phyloP scores from a whole-genome alignment of 1,284 basidiomycete genomes.

The Stereum hirsutum region DNA sequence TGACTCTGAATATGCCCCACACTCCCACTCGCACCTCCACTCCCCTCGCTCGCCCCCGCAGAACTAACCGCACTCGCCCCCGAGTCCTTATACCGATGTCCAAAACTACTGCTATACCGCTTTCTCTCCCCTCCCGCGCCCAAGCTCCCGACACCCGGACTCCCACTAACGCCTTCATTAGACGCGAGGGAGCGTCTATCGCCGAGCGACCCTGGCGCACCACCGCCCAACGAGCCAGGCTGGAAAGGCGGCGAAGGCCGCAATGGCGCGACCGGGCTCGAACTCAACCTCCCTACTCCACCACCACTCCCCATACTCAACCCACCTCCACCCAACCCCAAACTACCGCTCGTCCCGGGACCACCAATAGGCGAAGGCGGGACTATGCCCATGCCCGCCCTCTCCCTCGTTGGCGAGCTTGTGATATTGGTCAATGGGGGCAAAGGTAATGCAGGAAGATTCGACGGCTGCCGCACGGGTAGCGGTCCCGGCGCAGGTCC shows the following conservation, averaged over 20 bases:
- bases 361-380: slow-evolving; percentile 34
- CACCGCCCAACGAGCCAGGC: slow-evolving; percentile 35
- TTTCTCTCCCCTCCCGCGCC: slow-evolving; percentile 21
- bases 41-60: slow-evolving; percentile 30
- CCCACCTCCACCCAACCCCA: background rate
- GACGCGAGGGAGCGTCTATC: slow-evolving; percentile 29
- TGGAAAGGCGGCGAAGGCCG: slow-evolving; percentile 35
- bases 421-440: too few relatives aligned
- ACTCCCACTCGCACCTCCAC: slow-evolving; percentile 28
- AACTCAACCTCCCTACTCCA: slow-evolving; percentile 14
- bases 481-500: background rate
- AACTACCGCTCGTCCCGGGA: slow-evolving; percentile 6
- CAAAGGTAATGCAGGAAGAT: slow-evolving; percentile 27
- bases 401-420: too few relatives aligned
- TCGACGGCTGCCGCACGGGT: slow-evolving; percentile 16
- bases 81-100: slow-evolving; percentile 45
- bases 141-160: too few relatives aligned
- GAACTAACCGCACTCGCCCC: slow-evolving; percentile 26
- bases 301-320: slow-evolving; percentile 7
- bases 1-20: slow-evolving; percentile 29
- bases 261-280: slow-evolving; percentile 21
- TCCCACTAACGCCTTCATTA: slow-evolving; percentile 17
- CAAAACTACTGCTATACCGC: slow-evolving; percentile 58
- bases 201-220: slow-evolving; percentile 33
- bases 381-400: too few relatives aligned